Conservation (phyloP, 2,329 filamentous ascomycete genomes). For the Colletotrichum filicis region DNA sequence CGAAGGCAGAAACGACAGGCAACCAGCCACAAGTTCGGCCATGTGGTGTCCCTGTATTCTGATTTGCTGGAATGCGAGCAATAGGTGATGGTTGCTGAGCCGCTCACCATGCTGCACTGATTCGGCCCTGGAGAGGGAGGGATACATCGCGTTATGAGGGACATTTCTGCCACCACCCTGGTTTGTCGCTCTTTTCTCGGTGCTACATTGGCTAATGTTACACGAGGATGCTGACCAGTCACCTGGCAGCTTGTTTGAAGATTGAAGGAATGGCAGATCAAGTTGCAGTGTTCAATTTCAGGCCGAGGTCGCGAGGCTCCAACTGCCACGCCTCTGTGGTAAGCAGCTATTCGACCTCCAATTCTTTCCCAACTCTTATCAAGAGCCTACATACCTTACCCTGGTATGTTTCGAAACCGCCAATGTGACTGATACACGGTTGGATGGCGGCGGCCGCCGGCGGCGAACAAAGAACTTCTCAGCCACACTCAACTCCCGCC, state of each 20-base stretch:
- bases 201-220: slow-evolving; percentile 1
- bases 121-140: neutral
- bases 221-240: neutral
- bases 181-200: slow-evolving; percentile 24
- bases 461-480: neutral
- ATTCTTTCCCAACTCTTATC: neutral
- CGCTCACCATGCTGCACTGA: neutral
- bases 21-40: slow-evolving; percentile 19
- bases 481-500: slow-evolving; percentile 1
- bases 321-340: neutral
- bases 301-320: neutral
- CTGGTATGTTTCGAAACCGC: neutral
- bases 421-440: neutral
- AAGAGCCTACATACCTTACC: neutral
- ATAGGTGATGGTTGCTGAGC: neutral
- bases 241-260: neutral
- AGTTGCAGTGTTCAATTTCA: neutral
- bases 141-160: neutral
- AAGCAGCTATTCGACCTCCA: neutral
- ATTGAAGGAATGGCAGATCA: neutral
- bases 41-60: neutral
- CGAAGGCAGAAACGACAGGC: slow-evolving; percentile 7
- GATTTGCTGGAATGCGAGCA: slow-evolving; percentile 14
- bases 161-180: slow-evolving; percentile 3
- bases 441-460: slow-evolving; percentile 7